Conservation (phyloP, 2,329 filamentous ascomycete genomes). For the Eutypa lata region DNA sequence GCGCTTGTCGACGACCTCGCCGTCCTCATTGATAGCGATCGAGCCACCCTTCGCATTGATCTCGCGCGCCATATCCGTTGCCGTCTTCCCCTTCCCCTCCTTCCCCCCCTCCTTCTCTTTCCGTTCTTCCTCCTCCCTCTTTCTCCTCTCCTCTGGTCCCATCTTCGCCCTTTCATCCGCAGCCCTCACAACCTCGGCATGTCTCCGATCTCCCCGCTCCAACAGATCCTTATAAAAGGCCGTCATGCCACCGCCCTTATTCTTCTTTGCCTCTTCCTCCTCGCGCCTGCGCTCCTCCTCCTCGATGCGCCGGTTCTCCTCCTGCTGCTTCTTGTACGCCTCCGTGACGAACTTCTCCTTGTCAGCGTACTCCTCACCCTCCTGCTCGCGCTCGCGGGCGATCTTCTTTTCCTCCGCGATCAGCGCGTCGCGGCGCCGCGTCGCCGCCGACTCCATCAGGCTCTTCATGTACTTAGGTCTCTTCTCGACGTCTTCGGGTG, state of each 20-base stretch:
- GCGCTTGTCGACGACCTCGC: slow-evolving; percentile 80
- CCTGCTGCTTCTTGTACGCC: slow-evolving; percentile 78
- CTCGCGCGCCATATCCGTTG: slow-evolving; percentile 64
- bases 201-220: slow-evolving; percentile 65
- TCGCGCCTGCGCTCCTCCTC: slow-evolving; percentile 67
- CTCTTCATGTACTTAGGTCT: slow-evolving; percentile 78
- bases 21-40: slow-evolving; percentile 76
- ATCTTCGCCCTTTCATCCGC: slow-evolving; percentile 52
- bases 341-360: slow-evolving; percentile 86
- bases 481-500: slow-evolving; percentile 50
- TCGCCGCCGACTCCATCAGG: slow-evolving; percentile 68
- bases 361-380: slow-evolving; percentile 76
- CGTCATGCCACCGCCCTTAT: slow-evolving; percentile 68
- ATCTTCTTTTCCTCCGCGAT: slow-evolving; percentile 80
- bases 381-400: slow-evolving; percentile 71
- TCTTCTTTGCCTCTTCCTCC: slow-evolving; percentile 62
- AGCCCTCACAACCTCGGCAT: slow-evolving; percentile 67
- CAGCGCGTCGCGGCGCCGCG: slow-evolving; percentile 73
- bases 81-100: slow-evolving; percentile 48
- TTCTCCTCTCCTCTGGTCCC: slow-evolving; percentile 22
- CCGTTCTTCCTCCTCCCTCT: slow-evolving; percentile 18
- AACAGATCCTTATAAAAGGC: slow-evolving; percentile 76
- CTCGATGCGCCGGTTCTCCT: slow-evolving; percentile 67
- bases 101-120: slow-evolving; percentile 32
- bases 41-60: slow-evolving; percentile 60